Evolutionary conservation across 495 filamentous ascomycete species (phyloP).

Genomic region (Thermothielavioides terrestris): DNA sequence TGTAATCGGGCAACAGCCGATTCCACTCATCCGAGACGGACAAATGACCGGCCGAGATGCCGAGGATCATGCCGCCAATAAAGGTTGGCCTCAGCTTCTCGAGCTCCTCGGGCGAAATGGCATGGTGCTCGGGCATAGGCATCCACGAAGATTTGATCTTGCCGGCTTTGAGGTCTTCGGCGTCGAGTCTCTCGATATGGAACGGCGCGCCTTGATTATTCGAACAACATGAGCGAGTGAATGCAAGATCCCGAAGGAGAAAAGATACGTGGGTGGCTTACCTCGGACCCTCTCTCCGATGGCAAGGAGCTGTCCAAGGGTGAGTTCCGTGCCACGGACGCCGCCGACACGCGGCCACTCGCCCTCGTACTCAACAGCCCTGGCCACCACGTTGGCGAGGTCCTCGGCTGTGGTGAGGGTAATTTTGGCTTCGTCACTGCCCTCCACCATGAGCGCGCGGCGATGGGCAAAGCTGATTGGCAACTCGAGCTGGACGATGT

Average conservation of each 20-base stretch:
- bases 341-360: conserved; percentile 50
- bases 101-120: conserved; percentile 35
- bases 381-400: conserved; percentile 38
- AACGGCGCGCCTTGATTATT: conserved; percentile 39
- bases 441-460: conserved; percentile 41
- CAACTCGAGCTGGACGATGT: conserved; percentile 36
- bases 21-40: conserved; percentile 47
- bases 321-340: conserved; percentile 39
- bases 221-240: no score
- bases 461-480: conserved; percentile 40
- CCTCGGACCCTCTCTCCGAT: conserved; percentile 45
- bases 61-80: conserved; percentile 34
- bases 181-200: conserved; percentile 35
- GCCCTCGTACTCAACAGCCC: conserved; percentile 46
- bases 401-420: conserved; percentile 43
- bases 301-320: conserved; percentile 34
- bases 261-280: conserved; percentile 11
- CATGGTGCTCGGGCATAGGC: conserved; percentile 33
- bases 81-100: conserved; percentile 26
- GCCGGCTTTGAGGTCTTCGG: conserved; percentile 39
- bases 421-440: conserved; percentile 33
- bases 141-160: conserved; percentile 39
- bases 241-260: neutral
- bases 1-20: conserved; percentile 42
- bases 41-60: conserved; percentile 30